Conservation (phyloP, 2,329 filamentous ascomycete species). For the Phaeoacremonium minimum region DNA sequence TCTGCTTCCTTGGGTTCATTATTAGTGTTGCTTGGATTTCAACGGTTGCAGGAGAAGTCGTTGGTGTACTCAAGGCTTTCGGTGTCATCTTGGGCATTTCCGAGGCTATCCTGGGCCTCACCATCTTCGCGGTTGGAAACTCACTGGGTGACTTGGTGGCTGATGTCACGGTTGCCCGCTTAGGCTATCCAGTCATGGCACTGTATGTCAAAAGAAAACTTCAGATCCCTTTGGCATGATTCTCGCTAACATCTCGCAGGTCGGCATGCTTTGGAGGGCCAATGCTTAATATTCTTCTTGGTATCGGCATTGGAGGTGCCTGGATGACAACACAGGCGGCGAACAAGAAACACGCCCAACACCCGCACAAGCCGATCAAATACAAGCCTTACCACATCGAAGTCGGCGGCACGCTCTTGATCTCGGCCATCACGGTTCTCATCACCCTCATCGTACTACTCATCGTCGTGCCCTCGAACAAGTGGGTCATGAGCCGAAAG, state of each 20-base stretch:
- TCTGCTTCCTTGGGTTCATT: conserved; percentile 86
- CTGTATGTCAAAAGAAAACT: conserved; percentile 39
- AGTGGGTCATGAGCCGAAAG: conserved; percentile 77
- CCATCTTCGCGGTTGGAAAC: conserved; percentile 94
- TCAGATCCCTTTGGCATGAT: background rate
- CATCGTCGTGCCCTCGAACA: conserved; percentile 76
- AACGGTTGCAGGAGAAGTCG: conserved; percentile 91
- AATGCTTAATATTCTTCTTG: conserved; percentile 94
- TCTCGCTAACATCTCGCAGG: conserved; percentile 27
- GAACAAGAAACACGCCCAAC: conserved; percentile 59
- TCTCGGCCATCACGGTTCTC: conserved; percentile 80
- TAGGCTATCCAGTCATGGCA: conserved; percentile 97
- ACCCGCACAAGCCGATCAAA: conserved; percentile 58
- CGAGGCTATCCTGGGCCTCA: conserved; percentile 90
- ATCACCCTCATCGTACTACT: conserved; percentile 75
- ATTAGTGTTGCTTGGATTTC: conserved; percentile 96
- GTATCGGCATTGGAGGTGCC: conserved; percentile 85
- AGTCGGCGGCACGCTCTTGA: conserved; percentile 78
- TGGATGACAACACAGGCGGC: conserved; percentile 78
- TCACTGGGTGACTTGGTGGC: conserved; percentile 91
- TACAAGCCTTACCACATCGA: conserved; percentile 80
- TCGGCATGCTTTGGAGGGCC: conserved; percentile 97
- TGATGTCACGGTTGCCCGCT: conserved; percentile 86
- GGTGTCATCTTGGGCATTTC: conserved; percentile 90
- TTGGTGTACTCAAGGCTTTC: conserved; percentile 87